Evolutionary conservation across 306 rosid species (phyloP), one percentile per base, ranked within the genome.

Genomic region (Canavalia gladiata): DNA sequence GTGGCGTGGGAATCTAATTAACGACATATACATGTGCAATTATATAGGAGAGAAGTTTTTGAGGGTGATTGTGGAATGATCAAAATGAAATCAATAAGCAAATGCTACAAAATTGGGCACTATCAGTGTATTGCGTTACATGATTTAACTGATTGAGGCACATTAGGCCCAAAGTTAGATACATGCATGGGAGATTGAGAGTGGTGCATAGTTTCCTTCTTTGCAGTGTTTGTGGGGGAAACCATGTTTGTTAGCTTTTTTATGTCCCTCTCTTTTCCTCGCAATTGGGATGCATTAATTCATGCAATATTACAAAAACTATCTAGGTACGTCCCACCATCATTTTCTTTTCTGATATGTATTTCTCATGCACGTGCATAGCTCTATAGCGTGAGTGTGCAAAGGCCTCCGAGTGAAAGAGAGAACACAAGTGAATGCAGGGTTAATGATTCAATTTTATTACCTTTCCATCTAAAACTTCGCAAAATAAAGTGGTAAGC

Each of bases 371-470:
- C 87, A 87, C 87, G 87, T 84, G 90, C 86, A 73, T 81, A 55
- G 78, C 75, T 37, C 69, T 62, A 37, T 35, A 46, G 37, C 64
- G 64, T 33, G 78, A 9, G 43, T 58, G 75, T 66, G 78, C 34
- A 56, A 6, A 47, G 18, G 30, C 34, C 29, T 3, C 60, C 4
- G 50, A 59, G 67, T 64, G 82, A 37, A n/a, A 46, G 79, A 70
- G 55, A 30, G 74, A 46, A 75, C 75, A 75, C 83, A 64, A 71
- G 49, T 64, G 85, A 75, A 64, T 30, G 74, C 84, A 58, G 81
- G 60, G 78, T 45, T 72, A 88, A 91, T 81, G 94, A 92, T 90
- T 88, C 91, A 72, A 80, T 81, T 81, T 51, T 58, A 86, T 79
- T 69, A 43, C 80, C 89, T 88, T 89, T 87, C 85, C 85, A 82